Conservation (phyloP, 805 yeast species). For the Sungouiella blattae region DNA sequence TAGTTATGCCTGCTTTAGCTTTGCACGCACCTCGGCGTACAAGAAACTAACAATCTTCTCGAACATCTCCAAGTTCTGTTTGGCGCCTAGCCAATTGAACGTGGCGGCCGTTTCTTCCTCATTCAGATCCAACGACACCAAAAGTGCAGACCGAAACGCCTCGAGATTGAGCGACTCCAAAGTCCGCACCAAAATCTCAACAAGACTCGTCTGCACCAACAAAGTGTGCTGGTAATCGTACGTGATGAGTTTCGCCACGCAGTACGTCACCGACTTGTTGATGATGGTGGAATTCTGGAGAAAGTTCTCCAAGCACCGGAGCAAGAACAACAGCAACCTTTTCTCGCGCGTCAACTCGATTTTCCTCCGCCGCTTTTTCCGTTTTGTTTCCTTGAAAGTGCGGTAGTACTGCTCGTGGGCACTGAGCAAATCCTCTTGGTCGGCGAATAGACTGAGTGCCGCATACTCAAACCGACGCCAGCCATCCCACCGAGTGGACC, state of each 20-base stretch:
- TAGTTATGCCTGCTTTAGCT: background rate
- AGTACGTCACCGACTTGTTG: background rate
- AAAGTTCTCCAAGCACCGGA: background rate
- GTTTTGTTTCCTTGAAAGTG: no score
- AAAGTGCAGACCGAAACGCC: background rate
- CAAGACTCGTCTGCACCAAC: background rate
- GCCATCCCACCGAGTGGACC: no score
- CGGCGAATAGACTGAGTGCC: no score
- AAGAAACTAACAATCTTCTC: conserved; percentile 8
- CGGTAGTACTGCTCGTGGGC: no score
- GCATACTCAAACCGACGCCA: no score
- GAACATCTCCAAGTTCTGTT: conserved; percentile 9
- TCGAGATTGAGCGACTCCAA: background rate
- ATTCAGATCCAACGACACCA: background rate
- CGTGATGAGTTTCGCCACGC: background rate
- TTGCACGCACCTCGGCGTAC: conserved; percentile 7
- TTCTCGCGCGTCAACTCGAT: background rate
- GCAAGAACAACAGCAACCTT: background rate
- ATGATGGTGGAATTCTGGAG: background rate
- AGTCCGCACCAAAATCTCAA: background rate
- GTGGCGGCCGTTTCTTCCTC: conserved; percentile 2
- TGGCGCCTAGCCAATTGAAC: conserved; percentile 3
- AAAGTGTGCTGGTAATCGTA: background rate
- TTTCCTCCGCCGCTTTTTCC: background rate
- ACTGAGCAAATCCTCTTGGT: no score